Base-by-base conservation (phyloP, 345 rosid genomes). In the Rhizophora apiculata region DNA sequence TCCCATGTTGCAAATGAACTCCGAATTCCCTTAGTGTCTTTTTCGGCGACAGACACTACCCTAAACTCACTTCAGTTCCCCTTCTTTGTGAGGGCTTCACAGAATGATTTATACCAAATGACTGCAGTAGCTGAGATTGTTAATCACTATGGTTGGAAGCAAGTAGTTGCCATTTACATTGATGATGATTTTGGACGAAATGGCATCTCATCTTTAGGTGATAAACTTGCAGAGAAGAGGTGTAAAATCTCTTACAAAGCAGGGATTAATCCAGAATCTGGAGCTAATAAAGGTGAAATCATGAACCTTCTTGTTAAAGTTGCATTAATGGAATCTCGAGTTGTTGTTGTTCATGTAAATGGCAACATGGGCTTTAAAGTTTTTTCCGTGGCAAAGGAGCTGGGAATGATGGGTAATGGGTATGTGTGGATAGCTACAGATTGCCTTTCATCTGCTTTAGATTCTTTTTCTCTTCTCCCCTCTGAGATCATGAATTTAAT, bases 381-480 rank as follows among this genome's bases (percentile, higher is more conserved):
- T 61, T 88, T 94, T 73, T 82, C 93, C 2, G 78, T 82, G 76
- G 97, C 97, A 34, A 81, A 81, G 29, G 79, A 86, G 78, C 92
- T 94, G 53, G 84, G 88, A 61, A 94, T 94, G 97, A 88, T 94
- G 92, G 92, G 92, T 15, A 89, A 86, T 73, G 98, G 97, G 3
- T 94, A 85, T 36, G 98, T 86, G 19, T 94, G 98, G 98, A 91
- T 94, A 59, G 91, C 96, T 43, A 91, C 97, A 1, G 96, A 91
- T 81, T 89, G 95, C 97, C 86, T 94, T 18, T 83, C 97, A 0
- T 74, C 86, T 21, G 56, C 60, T 63, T 75, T 94, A 19, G 98
- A 94, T 76, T 85, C 95, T 62, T 68, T 46, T 8, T 78, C 84
- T 22, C 88, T 85, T 32, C 74, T 89, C 1, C 82, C 93, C 22